Evolutionary conservation across 257 asterid genomes (phyloP).

Genomic region (Lycium barbarum): DNA sequence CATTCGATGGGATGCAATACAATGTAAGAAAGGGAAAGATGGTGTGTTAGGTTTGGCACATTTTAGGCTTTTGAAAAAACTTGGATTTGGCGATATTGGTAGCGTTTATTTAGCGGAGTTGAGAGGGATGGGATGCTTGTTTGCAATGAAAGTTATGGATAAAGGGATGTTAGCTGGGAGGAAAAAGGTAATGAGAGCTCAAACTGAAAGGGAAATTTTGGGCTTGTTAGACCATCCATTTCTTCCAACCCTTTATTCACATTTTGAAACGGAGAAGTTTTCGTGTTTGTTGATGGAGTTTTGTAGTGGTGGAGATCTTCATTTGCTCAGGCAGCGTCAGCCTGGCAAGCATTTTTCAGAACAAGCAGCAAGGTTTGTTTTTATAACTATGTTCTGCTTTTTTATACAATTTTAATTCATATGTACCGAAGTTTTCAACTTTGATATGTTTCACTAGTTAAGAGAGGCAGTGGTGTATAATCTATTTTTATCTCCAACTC

Average conservation of each 20-base stretch:
- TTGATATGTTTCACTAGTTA: background rate
- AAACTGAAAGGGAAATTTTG: constrained; percentile 86
- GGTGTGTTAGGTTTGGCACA: constrained; percentile 78
- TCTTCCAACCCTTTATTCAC: constrained; percentile 86
- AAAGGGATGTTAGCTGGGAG: constrained; percentile 80
- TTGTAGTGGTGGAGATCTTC: constrained; percentile 97
- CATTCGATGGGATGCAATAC: constrained; percentile 80
- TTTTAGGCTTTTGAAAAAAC: constrained; percentile 77
- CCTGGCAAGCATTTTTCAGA: constrained; percentile 78
- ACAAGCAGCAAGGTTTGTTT: constrained; percentile 82
- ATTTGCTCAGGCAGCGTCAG: constrained; percentile 89
- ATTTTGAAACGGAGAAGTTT: constrained; percentile 83
- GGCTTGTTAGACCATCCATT: constrained; percentile 86
- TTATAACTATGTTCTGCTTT: constrained; percentile 20
- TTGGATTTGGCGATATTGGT: constrained; percentile 96
- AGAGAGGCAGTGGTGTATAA: background rate
- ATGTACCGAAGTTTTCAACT: background rate
- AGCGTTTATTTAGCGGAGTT: constrained; percentile 90
- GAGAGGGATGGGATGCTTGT: constrained; percentile 66
- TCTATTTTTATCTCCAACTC: background rate
- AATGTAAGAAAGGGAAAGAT: constrained; percentile 50
- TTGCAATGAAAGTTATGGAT: constrained; percentile 93
- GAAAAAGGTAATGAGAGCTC: constrained; percentile 79
- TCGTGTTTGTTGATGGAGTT: constrained; percentile 93
- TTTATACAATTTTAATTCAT: background rate